Base-by-base conservation (phyloP, 176 grass and related monocot species). In the Carex kokanica region DNA sequence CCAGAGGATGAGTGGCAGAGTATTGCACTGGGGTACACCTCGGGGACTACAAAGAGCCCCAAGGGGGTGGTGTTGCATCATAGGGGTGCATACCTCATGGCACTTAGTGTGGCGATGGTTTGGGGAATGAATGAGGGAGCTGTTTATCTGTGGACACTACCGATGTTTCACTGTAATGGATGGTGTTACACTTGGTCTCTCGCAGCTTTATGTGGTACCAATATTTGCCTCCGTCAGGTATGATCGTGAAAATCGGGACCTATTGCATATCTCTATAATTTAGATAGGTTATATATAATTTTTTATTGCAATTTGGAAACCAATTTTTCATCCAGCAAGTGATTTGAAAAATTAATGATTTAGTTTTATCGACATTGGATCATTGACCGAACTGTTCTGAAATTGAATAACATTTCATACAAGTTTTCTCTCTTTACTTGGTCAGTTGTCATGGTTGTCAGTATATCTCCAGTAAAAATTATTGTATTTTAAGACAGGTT, bases 161-260 rank as follows among this genome's bases (percentile, higher is more conserved):
- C 93, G 4, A 95, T 95, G 96, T 98, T 98, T 72, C 96, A 98
- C 52, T 98, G 96, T 18, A 98, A 98, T 81, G 96, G 96, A 11
- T 95, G 96, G 96, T 98, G 93, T 56, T 95, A 90, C 10, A 88
- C 96, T 31, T 98, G 96, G 96, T 79, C 93, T 0, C 24, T 98
- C 80, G 96, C 96, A n/a, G 96, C 93, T 0, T 51, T 95, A 25
- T 93, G 93, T 17, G 93, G 96, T 87, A 98, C 93, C 27, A 98
- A 86, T 83, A 92, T 98, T 74, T 98, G 96, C 84, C 93, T 98
- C 86, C 91, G 96, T 3, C 93, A 98, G 90, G 96, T 98, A 87
- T 2, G 65, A 8, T 74, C 4, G 36, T 70, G 36, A 70, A 70
- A 71, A n/a, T 3, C 4, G 32, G 36, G 36, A 40, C 32, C 27